Conservation (phyloP, 129 eudicot species). For the Apium graveolens region DNA sequence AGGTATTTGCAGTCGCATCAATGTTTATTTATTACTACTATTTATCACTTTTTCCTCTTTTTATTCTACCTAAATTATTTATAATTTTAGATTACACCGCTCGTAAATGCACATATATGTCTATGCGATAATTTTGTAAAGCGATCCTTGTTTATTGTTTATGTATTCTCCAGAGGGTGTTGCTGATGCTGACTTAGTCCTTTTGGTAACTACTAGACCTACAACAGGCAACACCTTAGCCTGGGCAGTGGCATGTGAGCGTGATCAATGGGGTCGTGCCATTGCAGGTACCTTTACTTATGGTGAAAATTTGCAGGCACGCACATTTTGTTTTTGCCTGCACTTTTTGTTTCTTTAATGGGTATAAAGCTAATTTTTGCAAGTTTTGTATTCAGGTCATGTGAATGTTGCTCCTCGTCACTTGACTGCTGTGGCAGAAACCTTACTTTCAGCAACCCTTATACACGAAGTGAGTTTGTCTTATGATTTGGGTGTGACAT, state of each 20-base stretch:
- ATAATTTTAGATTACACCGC: neutral
- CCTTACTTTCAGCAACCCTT: slow-evolving; percentile 85
- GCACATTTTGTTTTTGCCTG: no score
- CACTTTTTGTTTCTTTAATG: neutral
- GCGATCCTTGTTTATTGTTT: neutral
- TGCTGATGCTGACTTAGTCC: slow-evolving; percentile 83
- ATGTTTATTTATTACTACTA: neutral
- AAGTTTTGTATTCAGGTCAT: slow-evolving; percentile 49
- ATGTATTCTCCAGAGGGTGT: slow-evolving; percentile 58
- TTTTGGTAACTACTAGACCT: slow-evolving; percentile 92
- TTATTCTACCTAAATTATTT: neutral
- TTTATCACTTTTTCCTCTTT: neutral
- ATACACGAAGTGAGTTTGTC: slow-evolving; percentile 69
- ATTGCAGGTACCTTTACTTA: slow-evolving; percentile 54
- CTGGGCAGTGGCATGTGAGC: slow-evolving; percentile 98
- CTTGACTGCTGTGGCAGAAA: slow-evolving; percentile 93
- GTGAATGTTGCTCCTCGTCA: slow-evolving; percentile 99
- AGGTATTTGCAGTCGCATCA: slow-evolving; percentile 37
- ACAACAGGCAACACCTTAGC: slow-evolving; percentile 93
- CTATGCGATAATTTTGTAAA: neutral
- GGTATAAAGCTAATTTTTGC: neutral
- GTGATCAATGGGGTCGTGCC: slow-evolving; percentile 99
- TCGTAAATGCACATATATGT: neutral
- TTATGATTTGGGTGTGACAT: neutral
- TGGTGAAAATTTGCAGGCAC: neutral